Evolutionary conservation across 139 green algal genomes (phyloP), one percentile per base, ranked within the genome.

Genomic region (Chlamydomonas applanata): DNA sequence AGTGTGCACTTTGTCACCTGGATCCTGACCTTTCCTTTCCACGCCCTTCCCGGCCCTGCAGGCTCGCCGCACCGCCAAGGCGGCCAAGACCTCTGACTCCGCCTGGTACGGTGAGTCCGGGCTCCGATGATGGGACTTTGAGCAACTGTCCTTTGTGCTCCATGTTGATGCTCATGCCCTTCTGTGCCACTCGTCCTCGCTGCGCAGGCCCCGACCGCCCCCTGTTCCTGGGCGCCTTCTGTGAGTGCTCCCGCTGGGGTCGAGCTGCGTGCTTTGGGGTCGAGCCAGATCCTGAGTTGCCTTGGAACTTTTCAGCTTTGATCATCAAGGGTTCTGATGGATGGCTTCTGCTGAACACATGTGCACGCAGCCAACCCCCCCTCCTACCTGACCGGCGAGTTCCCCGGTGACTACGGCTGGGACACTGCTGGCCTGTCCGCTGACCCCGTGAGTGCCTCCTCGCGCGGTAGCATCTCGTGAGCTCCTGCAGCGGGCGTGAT

Each of bases 361-460:
- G 32, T 53, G 19, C 61, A 45, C 25, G 24, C 70, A 68, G 70
- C 52, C 60, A 25, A 70, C 22, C 40, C 67, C 46, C 86, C 87
- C 46, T 61, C 63, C n/a, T 94, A 94, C 84, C 79, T 94, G 75
- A 94, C 79, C 25, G 92, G 93, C 72, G 93, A 97, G 92, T 96
- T 90, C 85, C 80, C 92, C 63, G 92, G 92, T 79, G 92, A 97
- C 91, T 97, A 97, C 77, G 93, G 93, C 83, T 97, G 92, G 92
- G 94, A 98, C 87, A 96, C 93, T 73, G 91, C 90, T 53, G 92
- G 94, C 71, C 91, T 98, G 73, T 97, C 92, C 36, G 91, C 93
- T 53, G 93, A 98, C 92, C 94, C 94, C 59, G 90, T 94, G 86
- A 94, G 34, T 53, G 34, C 29, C 4, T n/a, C 4, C 13, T 24